phyloP scores from a whole-genome alignment of 1,284 basidiomycete genomes.

The Neotropicomus parvogracilis region DNA sequence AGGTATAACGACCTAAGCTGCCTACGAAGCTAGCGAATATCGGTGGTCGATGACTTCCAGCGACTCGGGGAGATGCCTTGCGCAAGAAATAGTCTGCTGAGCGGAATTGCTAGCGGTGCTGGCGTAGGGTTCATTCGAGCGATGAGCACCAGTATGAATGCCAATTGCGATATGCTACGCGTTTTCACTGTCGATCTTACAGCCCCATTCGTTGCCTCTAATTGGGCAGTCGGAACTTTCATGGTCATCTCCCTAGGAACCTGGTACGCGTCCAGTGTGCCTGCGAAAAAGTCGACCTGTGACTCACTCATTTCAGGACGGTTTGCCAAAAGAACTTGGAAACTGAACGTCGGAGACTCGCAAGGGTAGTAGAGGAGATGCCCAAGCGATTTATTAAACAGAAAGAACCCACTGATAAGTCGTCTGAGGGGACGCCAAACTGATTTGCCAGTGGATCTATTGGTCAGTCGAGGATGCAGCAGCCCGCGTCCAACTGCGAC shows the following conservation, averaged over 20 bases:
- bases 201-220: constrained; percentile 47
- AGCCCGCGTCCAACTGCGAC: not conserved
- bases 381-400: constrained; percentile 51
- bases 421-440: constrained; percentile 7
- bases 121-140: constrained; percentile 57
- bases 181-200: constrained; percentile 9
- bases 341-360: constrained; percentile 53
- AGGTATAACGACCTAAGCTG: constrained; percentile 14
- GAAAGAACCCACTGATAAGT: constrained; percentile 35
- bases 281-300: not conserved
- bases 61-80: constrained; percentile 61
- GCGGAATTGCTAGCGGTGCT: constrained; percentile 51
- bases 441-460: not conserved
- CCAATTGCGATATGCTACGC: not conserved
- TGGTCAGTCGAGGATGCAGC: not conserved
- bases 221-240: constrained; percentile 57
- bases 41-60: constrained; percentile 41
- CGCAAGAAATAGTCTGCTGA: constrained; percentile 48
- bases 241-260: constrained; percentile 48
- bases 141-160: constrained; percentile 46
- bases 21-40: constrained; percentile 45
- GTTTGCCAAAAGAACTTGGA: constrained; percentile 56
- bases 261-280: constrained; percentile 40
- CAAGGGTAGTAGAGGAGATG: constrained; percentile 57
- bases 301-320: constrained; percentile 43